Percentiles rank a stretch among this genome's conserved stretches.
Conservation (phyloP, 2,329 filamentous ascomycete genomes). For the Aspergillus puulaauensis region DNA sequence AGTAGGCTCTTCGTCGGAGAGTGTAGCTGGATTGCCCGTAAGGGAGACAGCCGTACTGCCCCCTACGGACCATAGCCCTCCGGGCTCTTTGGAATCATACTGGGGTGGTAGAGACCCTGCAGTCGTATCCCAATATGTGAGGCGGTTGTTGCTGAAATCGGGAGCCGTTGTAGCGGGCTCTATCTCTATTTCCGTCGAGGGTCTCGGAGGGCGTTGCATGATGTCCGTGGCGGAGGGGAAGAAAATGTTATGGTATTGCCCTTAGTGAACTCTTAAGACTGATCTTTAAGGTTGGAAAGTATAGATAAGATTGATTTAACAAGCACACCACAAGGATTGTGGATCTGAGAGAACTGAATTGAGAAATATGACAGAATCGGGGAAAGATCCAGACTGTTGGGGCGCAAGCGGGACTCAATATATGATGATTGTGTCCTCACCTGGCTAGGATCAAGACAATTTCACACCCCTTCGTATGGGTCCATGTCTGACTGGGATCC, state of each 20-base stretch:
- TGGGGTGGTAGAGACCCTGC: background rate
- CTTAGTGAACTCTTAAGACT: background rate
- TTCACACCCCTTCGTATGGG: background rate
- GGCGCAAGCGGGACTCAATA: constrained; percentile 7
- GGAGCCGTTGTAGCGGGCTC: background rate
- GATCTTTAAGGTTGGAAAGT: background rate
- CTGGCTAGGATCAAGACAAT: constrained; percentile 5
- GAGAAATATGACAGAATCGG: background rate
- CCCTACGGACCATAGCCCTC: constrained; percentile 21
- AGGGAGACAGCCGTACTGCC: constrained; percentile 26
- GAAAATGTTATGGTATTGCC: background rate
- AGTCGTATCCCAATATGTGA: constrained; percentile 14
- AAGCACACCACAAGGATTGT: background rate
- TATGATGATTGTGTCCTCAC: constrained; percentile 1
- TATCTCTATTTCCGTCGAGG: constrained; percentile 12
- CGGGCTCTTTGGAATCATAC: constrained; percentile 17
- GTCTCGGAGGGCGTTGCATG: constrained; percentile 13
- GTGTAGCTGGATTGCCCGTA: constrained; percentile 13
- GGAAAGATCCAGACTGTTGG: background rate
- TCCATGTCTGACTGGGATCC: background rate
- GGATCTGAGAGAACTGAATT: background rate
- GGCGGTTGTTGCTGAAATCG: constrained; percentile 8
- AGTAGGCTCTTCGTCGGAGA: constrained; percentile 10
- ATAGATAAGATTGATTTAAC: background rate
- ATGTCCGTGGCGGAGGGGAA: background rate